Evolutionary conservation across 768 basidiomycete species (phyloP).

Genomic region (Gautieria morchelliformis): DNA sequence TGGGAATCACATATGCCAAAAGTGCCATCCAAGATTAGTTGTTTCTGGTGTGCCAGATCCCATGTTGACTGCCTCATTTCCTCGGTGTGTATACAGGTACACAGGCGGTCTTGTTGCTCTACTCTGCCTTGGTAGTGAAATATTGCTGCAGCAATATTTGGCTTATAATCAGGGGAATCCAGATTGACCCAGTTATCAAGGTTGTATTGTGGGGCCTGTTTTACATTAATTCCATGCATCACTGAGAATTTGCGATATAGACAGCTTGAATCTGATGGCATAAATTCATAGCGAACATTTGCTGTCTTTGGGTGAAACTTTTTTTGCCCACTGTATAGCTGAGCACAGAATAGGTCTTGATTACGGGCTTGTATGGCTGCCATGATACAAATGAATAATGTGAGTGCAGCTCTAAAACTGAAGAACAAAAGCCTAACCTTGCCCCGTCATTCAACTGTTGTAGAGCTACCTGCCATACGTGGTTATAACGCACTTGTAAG

Average conservation of each 20-base stretch:
- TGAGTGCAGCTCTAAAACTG: too few relatives aligned
- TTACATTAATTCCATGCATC: not conserved
- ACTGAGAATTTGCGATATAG: not conserved
- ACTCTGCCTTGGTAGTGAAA: constrained; percentile 20
- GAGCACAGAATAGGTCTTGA: not conserved
- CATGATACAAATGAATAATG: constrained; percentile 3
- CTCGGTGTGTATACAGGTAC: constrained; percentile 23
- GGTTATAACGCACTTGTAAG: constrained; percentile 19
- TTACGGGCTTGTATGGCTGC: constrained; percentile 14
- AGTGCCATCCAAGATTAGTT: constrained; percentile 14
- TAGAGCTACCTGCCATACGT: constrained; percentile 18
- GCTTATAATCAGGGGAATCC: constrained; percentile 11
- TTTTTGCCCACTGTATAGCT: not conserved
- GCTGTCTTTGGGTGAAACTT: not conserved
- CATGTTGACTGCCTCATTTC: constrained; percentile 15
- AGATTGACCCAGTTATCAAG: constrained; percentile 21
- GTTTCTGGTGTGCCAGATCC: not conserved
- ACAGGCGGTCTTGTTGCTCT: constrained; percentile 16
- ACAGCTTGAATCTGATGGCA: constrained; percentile 15
- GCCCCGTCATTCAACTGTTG: not conserved
- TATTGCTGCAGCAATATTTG: constrained; percentile 12
- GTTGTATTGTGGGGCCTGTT: not conserved
- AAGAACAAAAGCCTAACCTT: not conserved
- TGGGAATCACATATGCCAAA: constrained; percentile 15
- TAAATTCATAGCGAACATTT: constrained; percentile 17